Evolutionary conservation across 2,329 filamentous ascomycete species (phyloP).

Genomic region (Hypomyces rosellus): DNA sequence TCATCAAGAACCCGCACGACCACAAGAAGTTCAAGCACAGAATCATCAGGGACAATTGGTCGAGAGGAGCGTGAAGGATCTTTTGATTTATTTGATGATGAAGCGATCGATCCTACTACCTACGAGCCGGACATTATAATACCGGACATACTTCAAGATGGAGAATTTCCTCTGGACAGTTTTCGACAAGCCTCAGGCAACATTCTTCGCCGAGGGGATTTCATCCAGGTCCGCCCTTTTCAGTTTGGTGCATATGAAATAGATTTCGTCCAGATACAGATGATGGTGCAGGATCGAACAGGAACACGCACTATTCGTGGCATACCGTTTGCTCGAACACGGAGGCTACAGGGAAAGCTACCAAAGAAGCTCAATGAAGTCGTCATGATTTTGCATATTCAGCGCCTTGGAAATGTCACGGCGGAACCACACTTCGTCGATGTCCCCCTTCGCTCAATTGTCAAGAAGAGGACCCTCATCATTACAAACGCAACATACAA

Average conservation of each 20-base stretch:
- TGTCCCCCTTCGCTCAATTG: slow-evolving; percentile 32
- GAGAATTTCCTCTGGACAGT: slow-evolving; percentile 18
- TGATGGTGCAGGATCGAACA: slow-evolving; percentile 27
- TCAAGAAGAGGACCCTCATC: slow-evolving; percentile 36
- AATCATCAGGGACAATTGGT: slow-evolving; percentile 20
- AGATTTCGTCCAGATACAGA: slow-evolving; percentile 36
- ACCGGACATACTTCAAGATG: slow-evolving; percentile 13
- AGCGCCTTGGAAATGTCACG: slow-evolving; percentile 30
- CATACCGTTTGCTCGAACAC: slow-evolving; percentile 29
- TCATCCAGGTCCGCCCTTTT: slow-evolving; percentile 23
- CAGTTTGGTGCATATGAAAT: slow-evolving; percentile 20
- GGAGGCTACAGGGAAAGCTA: slow-evolving; percentile 31
- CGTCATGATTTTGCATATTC: slow-evolving; percentile 29
- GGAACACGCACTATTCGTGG: slow-evolving; percentile 31
- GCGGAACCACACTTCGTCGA: slow-evolving; percentile 32
- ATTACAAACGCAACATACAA: slow-evolving; percentile 52
- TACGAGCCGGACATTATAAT: slow-evolving; percentile 15
- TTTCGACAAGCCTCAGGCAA: slow-evolving; percentile 7
- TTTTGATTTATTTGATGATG: slow-evolving; percentile 12
- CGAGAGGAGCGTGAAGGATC: neutral
- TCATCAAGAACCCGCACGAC: neutral
- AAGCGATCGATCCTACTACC: slow-evolving; percentile 30
- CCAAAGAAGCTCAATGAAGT: slow-evolving; percentile 37
- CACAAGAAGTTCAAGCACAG: neutral
- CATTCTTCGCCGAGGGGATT: slow-evolving; percentile 18